Evolutionary conservation across 2,329 filamentous ascomycete species (phyloP).

Genomic region (Arthroderma sp.): DNA sequence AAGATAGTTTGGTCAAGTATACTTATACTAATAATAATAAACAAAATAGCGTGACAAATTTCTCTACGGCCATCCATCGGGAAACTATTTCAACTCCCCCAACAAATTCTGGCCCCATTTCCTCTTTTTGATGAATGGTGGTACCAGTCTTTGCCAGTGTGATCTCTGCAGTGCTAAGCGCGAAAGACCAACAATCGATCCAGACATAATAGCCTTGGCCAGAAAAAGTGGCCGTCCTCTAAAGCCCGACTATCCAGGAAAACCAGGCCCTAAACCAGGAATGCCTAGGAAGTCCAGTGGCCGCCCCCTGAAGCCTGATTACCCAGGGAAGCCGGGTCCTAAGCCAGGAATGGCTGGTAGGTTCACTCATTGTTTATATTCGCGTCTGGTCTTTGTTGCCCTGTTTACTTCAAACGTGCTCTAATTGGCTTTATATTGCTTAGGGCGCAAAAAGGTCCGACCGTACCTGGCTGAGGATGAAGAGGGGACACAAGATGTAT

Average conservation of each 20-base stretch:
- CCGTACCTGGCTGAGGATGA: constrained; percentile 25
- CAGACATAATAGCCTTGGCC: too few relatives aligned
- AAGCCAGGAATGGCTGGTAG: neutral
- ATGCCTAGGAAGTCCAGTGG: too few relatives aligned
- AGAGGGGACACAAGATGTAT: constrained; percentile 43
- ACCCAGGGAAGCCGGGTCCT: too few relatives aligned
- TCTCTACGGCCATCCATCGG: constrained; percentile 44
- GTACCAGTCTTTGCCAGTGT: constrained; percentile 36
- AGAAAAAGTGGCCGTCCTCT: too few relatives aligned
- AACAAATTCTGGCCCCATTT: constrained; percentile 46
- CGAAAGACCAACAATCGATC: too few relatives aligned
- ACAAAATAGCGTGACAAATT: constrained; percentile 41
- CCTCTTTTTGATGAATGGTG: constrained; percentile 39
- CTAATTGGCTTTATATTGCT: too few relatives aligned
- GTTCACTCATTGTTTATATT: neutral
- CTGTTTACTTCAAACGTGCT: neutral
- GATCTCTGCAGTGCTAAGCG: constrained; percentile 36
- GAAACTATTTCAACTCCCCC: constrained; percentile 40
- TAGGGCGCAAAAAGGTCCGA: constrained; percentile 6
- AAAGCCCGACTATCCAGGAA: too few relatives aligned
- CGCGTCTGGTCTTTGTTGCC: neutral
- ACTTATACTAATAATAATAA: too few relatives aligned
- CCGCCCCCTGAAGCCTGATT: too few relatives aligned
- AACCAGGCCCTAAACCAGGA: too few relatives aligned
- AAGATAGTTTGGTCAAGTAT: too few relatives aligned